Evolutionary conservation across 2,329 filamentous ascomycete species (phyloP).

Genomic region (Botrytis medusae): DNA sequence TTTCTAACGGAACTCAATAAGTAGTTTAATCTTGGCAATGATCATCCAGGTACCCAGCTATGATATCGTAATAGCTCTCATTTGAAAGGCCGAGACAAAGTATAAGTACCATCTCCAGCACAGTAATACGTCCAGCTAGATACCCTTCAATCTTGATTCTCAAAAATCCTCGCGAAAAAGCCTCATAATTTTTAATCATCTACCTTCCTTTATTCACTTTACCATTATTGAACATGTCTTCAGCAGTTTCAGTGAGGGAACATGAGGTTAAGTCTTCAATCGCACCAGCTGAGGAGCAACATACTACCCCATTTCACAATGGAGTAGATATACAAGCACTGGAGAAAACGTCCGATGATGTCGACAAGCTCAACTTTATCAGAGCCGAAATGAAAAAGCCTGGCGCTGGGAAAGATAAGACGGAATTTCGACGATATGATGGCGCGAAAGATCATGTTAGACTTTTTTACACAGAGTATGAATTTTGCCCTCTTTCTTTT

Average conservation of each 20-base stretch:
- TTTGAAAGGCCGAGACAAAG: background rate
- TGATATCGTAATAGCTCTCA: background rate
- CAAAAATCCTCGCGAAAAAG: background rate
- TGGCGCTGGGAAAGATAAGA: conserved; percentile 75
- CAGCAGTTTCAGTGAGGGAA: background rate
- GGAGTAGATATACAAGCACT: conserved; percentile 39
- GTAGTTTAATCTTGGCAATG: background rate
- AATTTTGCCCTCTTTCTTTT: background rate
- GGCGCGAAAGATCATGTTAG: conserved; percentile 81
- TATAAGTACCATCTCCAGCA: background rate
- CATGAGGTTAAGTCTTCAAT: background rate
- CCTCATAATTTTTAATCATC: background rate
- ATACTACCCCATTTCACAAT: background rate
- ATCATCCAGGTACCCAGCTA: background rate
- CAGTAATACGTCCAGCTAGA: too few relatives aligned
- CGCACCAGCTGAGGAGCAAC: background rate
- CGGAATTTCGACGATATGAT: conserved; percentile 78
- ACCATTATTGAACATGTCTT: background rate
- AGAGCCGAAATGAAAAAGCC: conserved; percentile 54
- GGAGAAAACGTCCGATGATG: conserved; percentile 48
- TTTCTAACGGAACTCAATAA: background rate
- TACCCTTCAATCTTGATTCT: too few relatives aligned
- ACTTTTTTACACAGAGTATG: conserved; percentile 71
- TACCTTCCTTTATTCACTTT: background rate
- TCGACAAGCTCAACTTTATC: conserved; percentile 56